A percentile compares a stretch with the other conserved stretches of the same genome.
Evolutionary conservation across 306 rosid species (phyloP).

Genomic region (Hylodesmum podocarpum): DNA sequence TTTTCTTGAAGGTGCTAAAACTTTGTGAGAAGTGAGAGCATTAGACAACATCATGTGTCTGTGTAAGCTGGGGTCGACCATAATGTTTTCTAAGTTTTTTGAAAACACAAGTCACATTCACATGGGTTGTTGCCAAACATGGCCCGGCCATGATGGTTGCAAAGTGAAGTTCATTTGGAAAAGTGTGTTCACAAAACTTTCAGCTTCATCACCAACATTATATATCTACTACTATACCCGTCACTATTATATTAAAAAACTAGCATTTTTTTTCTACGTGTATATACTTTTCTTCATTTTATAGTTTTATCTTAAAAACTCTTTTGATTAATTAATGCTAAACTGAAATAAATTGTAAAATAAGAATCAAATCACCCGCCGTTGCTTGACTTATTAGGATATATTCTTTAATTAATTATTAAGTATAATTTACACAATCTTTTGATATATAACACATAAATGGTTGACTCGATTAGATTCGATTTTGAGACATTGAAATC

Average conservation of each 20-base stretch:
- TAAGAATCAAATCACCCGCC: neutral
- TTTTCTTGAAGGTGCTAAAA: conserved; percentile 10
- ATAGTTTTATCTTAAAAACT: neutral
- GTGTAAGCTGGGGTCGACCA: conserved; percentile 34
- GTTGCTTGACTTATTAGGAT: neutral
- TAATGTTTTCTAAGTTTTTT: conserved; percentile 22
- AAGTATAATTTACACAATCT: neutral
- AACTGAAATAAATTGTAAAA: neutral
- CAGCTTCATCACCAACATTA: neutral
- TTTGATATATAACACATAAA: neutral
- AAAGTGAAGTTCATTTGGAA: neutral
- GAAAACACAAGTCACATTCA: conserved; percentile 35
- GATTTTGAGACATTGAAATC: neutral
- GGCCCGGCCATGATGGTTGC: conserved; percentile 36
- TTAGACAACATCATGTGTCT: conserved; percentile 42
- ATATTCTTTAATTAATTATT: too few relatives aligned
- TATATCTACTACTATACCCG: neutral
- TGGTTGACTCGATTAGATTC: conserved; percentile 8
- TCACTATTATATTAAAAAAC: neutral
- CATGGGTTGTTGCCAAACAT: conserved; percentile 43
- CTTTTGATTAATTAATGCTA: neutral
- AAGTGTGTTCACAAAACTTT: conserved; percentile 15
- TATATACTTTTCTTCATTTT: neutral
- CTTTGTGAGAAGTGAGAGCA: conserved; percentile 12
- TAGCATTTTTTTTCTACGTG: neutral